Base-by-base conservation (phyloP, 2,329 filamentous ascomycete genomes). In the Apiospora phragmitis region DNA sequence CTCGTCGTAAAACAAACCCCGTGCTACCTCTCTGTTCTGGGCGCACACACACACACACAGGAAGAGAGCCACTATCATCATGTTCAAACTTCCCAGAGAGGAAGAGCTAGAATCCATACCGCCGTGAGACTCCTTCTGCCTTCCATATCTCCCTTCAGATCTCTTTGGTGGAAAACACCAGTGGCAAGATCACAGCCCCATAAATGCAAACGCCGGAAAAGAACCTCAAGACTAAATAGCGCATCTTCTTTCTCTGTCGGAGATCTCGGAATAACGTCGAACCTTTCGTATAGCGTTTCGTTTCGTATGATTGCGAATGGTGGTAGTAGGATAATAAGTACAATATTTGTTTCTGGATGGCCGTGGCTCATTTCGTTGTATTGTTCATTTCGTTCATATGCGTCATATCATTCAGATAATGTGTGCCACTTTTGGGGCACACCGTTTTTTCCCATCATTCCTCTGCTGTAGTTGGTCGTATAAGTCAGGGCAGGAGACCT, bases 301-400 rank as follows among this genome's bases (percentile, higher is more conserved):
- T 62, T 62, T 62, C 55, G 32, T 38, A 62, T 62, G 55, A 38
- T 35, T 24, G 32, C 16, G 3, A 21, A 14, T 51, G 47, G 47
- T 21, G 18, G 51, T 55, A 18, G 51, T 59, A 59, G 55, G 38
- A 62, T 62, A 62, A 38, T 62, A 62, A 38, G 55, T 62, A 62
- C 55, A 62, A 24, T 62, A 21, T 38, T 16, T 38, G 29, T 38
- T 38, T 62, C 32, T 5, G 55, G 32, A n/a, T 62, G 18, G 32
- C 55, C 55, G 55, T 62, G 32, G 55, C 55, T 62, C 55, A 24
- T 62, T n/a, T 62, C 55, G 55, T 38, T 62, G 11, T 32, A n/a
- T 62, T 18, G 14, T 67, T 59, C 51, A 45, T 67, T 47, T 67
- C 65, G 47, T 67, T 67, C 65, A 47, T 67, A 47, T 45, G 42